Percentiles rank a stretch among this genome's conserved stretches.
These are phyloP conservation scores for Bipolaris oryzae DNA, from an alignment of 2,329 filamentous ascomycete genomes.

Conservation along the genomic window DNA sequence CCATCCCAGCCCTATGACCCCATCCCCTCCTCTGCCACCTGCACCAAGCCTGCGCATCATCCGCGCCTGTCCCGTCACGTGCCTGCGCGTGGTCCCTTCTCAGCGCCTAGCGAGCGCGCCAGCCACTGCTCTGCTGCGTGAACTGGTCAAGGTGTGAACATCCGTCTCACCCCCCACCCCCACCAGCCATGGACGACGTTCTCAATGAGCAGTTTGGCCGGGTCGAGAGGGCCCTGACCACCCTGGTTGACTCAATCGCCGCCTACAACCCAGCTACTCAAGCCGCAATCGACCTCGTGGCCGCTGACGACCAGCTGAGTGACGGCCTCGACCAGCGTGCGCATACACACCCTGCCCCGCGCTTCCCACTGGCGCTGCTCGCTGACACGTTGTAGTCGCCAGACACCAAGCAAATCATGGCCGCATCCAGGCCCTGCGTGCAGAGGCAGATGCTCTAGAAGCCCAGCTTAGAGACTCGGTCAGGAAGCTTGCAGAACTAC, in stretches of 20 bases:
- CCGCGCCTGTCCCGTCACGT: constrained; percentile 6
- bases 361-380: not conserved
- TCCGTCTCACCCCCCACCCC: not conserved
- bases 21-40: not conserved
- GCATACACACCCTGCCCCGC: constrained; percentile 4
- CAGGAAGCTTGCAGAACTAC: constrained; percentile 70
- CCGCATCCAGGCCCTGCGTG: constrained; percentile 71
- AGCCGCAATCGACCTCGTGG: constrained; percentile 71
- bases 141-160: not conserved
- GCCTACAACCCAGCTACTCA: constrained; percentile 77
- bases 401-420: constrained; percentile 75
- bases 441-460: constrained; percentile 69
- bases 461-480: constrained; percentile 74
- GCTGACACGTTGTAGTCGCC: constrained; percentile 61
- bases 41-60: constrained; percentile 12
- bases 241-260: constrained; percentile 77
- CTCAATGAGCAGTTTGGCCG: constrained; percentile 54
- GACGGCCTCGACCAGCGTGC: constrained; percentile 69
- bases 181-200: constrained; percentile 48
- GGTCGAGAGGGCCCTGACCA: constrained; percentile 61
- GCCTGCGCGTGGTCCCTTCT: constrained; percentile 14
- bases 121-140: not conserved
- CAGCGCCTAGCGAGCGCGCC: not conserved
- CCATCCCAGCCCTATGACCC: constrained; percentile 19
- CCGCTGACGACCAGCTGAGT: constrained; percentile 71